These are phyloP conservation scores for Russula foetens DNA, from an alignment of 768 basidiomycete genomes.

Conservation along the genomic window DNA sequence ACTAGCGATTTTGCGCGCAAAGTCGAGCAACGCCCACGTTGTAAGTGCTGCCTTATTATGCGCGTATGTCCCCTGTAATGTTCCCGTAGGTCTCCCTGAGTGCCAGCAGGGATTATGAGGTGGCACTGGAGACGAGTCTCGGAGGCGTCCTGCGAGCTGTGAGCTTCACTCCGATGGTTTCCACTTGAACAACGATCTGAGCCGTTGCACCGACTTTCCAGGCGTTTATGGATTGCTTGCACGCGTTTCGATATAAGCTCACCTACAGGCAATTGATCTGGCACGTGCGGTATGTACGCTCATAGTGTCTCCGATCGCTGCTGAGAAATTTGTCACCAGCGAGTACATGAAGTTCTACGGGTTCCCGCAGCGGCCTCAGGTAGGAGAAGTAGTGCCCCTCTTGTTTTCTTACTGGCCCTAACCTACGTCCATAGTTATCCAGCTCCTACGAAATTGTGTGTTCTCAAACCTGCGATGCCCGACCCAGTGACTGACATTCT, in stretches of 20 bases:
- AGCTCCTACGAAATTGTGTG: too few relatives aligned
- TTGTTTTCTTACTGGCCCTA: neutral
- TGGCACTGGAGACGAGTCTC: neutral
- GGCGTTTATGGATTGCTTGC: constrained; percentile 1
- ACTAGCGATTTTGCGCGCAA: neutral
- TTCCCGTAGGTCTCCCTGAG: neutral
- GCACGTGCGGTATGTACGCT: neutral
- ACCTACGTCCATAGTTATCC: too few relatives aligned
- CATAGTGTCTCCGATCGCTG: neutral
- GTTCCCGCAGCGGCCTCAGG: neutral
- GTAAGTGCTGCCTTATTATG: neutral
- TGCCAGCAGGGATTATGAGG: neutral
- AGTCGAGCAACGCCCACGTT: neutral
- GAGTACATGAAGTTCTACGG: neutral
- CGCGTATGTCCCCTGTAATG: neutral
- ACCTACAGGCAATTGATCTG: neutral
- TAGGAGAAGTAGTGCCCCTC: neutral
- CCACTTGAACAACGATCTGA: neutral
- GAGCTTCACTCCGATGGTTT: neutral
- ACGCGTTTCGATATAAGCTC: neutral
- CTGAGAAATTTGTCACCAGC: neutral
- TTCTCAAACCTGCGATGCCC: too few relatives aligned
- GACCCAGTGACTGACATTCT: too few relatives aligned
- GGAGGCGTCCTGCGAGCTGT: neutral
- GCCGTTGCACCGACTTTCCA: neutral